A percentile compares a stretch with the other conserved stretches of the same genome.
Evolutionary conservation across 2,329 filamentous ascomycete species (phyloP).

Genomic region (Herpotrichia juniperi): DNA sequence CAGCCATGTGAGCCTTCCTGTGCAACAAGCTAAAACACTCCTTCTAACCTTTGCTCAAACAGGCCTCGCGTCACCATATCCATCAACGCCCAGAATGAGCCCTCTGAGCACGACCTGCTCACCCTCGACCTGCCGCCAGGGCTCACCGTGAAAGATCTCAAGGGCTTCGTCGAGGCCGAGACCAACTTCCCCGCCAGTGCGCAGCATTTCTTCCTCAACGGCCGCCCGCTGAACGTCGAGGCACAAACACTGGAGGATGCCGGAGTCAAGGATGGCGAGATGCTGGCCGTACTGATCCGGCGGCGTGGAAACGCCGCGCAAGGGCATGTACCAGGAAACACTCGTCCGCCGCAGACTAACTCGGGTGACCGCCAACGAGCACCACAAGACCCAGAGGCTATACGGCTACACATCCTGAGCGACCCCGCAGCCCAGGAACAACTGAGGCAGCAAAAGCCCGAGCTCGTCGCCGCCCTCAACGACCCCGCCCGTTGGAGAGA

Average conservation of each 20-base stretch:
- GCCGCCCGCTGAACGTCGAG: conserved; percentile 77
- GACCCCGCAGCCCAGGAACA: conserved; percentile 75
- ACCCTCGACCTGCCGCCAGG: conserved; percentile 81
- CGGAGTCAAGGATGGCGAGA: conserved; percentile 84
- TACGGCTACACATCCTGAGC: conserved; percentile 81
- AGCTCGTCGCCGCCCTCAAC: conserved; percentile 76
- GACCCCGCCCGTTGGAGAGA: conserved; percentile 78
- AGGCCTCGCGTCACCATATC: conserved; percentile 86
- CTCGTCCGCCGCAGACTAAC: too few relatives aligned
- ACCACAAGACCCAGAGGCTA: conserved; percentile 71
- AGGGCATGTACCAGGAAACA: conserved; percentile 13
- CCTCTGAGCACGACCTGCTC: conserved; percentile 74
- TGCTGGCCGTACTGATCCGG: conserved; percentile 83
- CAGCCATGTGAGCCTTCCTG: conserved; percentile 46
- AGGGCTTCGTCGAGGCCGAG: conserved; percentile 87
- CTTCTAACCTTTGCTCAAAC: conserved; percentile 35
- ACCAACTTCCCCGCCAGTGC: conserved; percentile 72
- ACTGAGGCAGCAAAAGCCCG: conserved; percentile 73
- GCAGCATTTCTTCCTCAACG: conserved; percentile 91
- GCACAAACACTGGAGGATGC: conserved; percentile 81
- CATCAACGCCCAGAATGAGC: conserved; percentile 75
- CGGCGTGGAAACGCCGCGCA: conserved; percentile 34
- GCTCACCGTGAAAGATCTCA: conserved; percentile 83
- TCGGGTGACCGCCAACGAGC: conserved; percentile 28
- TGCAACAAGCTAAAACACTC: conserved; percentile 37